Evolutionary conservation across 192 early-diverging fungal genomes (phyloP).

Genomic region (Backusella circina): DNA sequence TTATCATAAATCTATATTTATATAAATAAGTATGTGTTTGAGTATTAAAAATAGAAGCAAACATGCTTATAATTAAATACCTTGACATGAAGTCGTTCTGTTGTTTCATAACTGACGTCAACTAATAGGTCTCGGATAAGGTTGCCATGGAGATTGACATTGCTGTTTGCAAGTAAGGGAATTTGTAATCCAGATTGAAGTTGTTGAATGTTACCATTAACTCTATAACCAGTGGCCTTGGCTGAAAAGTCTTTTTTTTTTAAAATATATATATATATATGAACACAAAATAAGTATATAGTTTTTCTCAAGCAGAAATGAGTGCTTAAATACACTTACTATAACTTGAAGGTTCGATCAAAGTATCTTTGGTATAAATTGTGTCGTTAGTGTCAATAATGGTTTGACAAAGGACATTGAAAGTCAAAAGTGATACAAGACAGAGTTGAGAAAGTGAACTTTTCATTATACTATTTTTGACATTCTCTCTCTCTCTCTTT

Average conservation of each 20-base stretch:
- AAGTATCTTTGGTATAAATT: not conserved
- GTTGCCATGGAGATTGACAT: constrained; percentile 31
- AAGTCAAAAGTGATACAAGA: not conserved
- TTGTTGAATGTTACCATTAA: not conserved
- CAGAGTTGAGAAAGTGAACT: not conserved
- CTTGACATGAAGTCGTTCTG: constrained; percentile 49
- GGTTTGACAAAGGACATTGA: not conserved
- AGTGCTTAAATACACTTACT: not conserved
- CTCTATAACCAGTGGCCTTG: not conserved
- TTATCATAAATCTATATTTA: constrained; percentile 20
- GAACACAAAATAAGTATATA: no score
- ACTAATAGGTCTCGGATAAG: constrained; percentile 42
- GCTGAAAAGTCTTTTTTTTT: not conserved
- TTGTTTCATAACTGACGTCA: constrained; percentile 47
- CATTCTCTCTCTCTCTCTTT: not conserved
- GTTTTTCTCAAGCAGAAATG: no score
- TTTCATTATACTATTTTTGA: not conserved
- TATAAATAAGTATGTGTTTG: not conserved
- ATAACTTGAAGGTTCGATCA: not conserved
- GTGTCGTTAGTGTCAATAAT: constrained; percentile 1
- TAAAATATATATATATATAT: no score
- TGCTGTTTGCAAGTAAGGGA: not conserved
- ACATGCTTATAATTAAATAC: constrained; percentile 12
- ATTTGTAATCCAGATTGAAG: not conserved
- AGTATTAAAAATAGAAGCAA: not conserved